Percentiles rank a stretch among this genome's conserved stretches.
These are phyloP conservation scores for Phaeosphaeria sp. DNA, from an alignment of 2,329 filamentous ascomycete species.

Conservation along the genomic window DNA sequence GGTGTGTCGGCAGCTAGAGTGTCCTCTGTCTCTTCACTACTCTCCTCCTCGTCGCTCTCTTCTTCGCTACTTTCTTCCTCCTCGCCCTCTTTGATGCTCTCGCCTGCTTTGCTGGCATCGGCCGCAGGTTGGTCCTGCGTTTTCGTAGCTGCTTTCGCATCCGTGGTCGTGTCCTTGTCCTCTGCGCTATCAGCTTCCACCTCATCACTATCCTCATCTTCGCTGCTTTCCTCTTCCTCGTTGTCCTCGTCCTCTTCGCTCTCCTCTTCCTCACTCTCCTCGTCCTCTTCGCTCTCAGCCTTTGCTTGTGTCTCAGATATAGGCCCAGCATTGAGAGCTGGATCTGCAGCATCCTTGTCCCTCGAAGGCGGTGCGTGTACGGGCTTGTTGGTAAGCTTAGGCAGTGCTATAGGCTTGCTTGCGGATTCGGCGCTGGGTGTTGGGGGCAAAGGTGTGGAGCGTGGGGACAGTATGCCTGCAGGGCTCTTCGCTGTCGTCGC, in stretches of 20 bases:
- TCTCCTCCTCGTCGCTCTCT: constrained; percentile 2
- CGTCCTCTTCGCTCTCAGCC: constrained; percentile 9
- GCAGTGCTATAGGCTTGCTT: constrained; percentile 9
- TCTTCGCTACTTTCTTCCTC: constrained; percentile 6
- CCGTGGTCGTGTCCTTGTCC: constrained; percentile 5
- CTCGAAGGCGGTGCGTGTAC: constrained; percentile 30
- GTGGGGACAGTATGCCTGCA: constrained; percentile 29
- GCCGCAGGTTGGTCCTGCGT: constrained; percentile 5
- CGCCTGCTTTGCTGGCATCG: constrained; percentile 35
- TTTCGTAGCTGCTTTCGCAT: neutral
- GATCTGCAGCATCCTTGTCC: constrained; percentile 33
- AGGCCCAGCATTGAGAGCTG: constrained; percentile 29
- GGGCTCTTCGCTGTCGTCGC: constrained; percentile 37
- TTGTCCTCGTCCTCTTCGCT: constrained; percentile 5
- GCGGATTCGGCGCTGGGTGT: constrained; percentile 23
- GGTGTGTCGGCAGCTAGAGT: neutral
- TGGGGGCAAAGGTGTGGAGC: constrained; percentile 31
- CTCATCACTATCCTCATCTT: constrained; percentile 13
- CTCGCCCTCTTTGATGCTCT: constrained; percentile 43
- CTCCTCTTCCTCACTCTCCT: constrained; percentile 12
- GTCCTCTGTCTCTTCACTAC: neutral
- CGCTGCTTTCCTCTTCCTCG: constrained; percentile 7
- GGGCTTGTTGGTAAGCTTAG: constrained; percentile 26
- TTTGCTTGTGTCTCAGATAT: constrained; percentile 16
- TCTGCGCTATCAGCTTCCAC: constrained; percentile 17